Evolutionary conservation across 257 asterid genomes (phyloP).

Genomic region (Pogostemon cablin): DNA sequence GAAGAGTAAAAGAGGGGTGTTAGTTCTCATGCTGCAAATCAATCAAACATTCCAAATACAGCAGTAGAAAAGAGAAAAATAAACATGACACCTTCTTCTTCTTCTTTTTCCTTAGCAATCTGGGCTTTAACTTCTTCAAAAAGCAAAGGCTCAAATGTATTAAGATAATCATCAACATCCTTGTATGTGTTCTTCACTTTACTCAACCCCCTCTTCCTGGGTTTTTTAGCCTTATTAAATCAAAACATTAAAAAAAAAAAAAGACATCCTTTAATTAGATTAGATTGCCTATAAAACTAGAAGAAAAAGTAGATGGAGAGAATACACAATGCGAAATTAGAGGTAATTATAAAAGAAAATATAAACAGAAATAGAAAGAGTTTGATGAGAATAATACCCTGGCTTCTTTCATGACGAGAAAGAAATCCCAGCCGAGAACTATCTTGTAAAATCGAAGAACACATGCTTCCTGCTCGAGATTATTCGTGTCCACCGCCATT

Average conservation of each 20-base stretch:
- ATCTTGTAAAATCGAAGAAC: conserved; percentile 73
- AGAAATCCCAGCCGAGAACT: conserved; percentile 88
- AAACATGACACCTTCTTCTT: conserved; percentile 59
- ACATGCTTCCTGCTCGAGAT: conserved; percentile 59
- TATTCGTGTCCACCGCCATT: conserved; percentile 80
- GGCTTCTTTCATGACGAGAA: conserved; percentile 66
- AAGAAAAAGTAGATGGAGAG: background rate
- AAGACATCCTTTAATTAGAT: background rate
- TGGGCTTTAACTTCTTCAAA: conserved; percentile 96
- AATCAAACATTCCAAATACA: background rate
- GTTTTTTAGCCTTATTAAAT: conserved; percentile 23
- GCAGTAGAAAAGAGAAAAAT: background rate
- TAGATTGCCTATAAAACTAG: conserved; percentile 1
- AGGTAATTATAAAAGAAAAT: background rate
- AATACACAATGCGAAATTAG: conserved; percentile 2
- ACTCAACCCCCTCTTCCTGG: conserved; percentile 52
- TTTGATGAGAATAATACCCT: conserved; percentile 37
- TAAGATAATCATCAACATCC: conserved; percentile 76
- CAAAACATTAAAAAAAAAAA: background rate
- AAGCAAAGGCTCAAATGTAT: conserved; percentile 83
- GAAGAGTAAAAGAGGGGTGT: background rate
- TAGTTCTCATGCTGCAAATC: conserved; percentile 6
- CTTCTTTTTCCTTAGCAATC: conserved; percentile 61
- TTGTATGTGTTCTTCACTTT: conserved; percentile 67
- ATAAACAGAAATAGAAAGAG: background rate